These are phyloP conservation scores for Rhytidiadelphus loreus DNA, from an alignment of 225 moss, liverwort and hornwort genomes.

Conservation along the genomic window DNA sequence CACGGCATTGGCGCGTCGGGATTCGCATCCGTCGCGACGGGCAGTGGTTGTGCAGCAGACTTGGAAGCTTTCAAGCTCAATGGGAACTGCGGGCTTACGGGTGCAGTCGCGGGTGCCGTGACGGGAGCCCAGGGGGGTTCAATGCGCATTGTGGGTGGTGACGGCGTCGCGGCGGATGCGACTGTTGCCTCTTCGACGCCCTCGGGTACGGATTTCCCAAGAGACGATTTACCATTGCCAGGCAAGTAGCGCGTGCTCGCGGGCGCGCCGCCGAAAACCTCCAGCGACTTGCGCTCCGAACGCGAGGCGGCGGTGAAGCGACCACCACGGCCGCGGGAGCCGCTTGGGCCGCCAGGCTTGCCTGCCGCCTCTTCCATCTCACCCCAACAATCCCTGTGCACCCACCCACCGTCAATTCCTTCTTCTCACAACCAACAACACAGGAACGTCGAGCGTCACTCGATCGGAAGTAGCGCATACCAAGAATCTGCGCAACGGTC, in stretches of 20 bases:
- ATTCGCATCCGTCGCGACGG: not conserved
- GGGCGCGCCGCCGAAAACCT: conserved; percentile 54
- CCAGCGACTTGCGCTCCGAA: conserved; percentile 29
- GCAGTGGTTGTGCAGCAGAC: not conserved
- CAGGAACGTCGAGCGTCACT: not conserved
- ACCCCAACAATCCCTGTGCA: not conserved
- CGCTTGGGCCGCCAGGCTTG: not conserved
- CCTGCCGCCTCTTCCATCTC: conserved; percentile 3
- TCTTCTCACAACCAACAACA: not conserved
- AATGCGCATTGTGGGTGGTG: not conserved
- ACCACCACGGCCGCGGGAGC: conserved; percentile 3
- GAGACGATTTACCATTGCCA: not conserved
- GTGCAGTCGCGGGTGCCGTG: not conserved
- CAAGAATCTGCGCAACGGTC: not conserved
- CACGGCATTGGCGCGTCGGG: not conserved
- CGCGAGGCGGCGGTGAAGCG: not conserved
- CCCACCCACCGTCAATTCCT: not conserved
- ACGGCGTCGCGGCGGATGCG: not conserved
- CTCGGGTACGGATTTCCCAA: not conserved
- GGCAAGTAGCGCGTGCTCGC: conserved; percentile 17
- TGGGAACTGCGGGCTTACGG: not conserved
- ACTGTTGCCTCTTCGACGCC: not conserved
- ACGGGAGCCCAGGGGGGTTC: not conserved
- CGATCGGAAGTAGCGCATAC: not conserved
- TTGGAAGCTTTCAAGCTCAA: not conserved